Evolutionary conservation across 2,329 filamentous ascomycete species (phyloP), one percentile per base, ranked within the genome.

Genomic region (Nemania abortiva): DNA sequence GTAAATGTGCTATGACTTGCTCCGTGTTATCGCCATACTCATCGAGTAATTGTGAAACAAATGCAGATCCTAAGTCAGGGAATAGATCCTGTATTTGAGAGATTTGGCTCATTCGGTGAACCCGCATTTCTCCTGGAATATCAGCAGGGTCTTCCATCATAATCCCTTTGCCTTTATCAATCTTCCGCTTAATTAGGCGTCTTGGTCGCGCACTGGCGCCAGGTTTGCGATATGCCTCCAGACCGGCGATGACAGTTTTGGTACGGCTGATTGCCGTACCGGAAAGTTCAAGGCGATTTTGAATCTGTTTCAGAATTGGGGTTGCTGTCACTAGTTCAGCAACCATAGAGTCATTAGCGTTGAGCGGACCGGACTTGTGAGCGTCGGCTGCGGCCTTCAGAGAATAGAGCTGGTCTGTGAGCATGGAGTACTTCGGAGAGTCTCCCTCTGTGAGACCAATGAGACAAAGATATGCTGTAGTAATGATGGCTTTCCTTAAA

Each of bases 81-180:
- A 98, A 98, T 0, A 98, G 84, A 77, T 99, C 95, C 77, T 97
- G 94, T n/a, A 99, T 87, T 78, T 97, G 93, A 0, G 92, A 92
- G 60, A 98, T 89, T 57, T 95, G 88, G 74, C 92, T 95, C 88
- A 97, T 91, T 50, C 86, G 90, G 79, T 97, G 94, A 24, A 95
- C 83, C 76, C 96, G 93, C 39, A 95, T 83, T 52, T 87, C 84
- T 2, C 79, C 80, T 6, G 81, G 75, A 6, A 77, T 71, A 6
- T 85, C 82, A 7, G 80, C 77, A 3, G 79, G 77, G 53, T 81
- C 80, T 47, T 79, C 76, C 1, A 66, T 66, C 66, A 80, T 81
- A 13, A 80, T 78, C 2, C 81, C 84, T 77, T 94, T 94, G 37
- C 91, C 90, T 79, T 93, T 94, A 73, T 90, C 86, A 4, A 88